phyloP scores from a whole-genome alignment of 2,329 filamentous ascomycete genomes.

The Aspergillus chevalieri region DNA sequence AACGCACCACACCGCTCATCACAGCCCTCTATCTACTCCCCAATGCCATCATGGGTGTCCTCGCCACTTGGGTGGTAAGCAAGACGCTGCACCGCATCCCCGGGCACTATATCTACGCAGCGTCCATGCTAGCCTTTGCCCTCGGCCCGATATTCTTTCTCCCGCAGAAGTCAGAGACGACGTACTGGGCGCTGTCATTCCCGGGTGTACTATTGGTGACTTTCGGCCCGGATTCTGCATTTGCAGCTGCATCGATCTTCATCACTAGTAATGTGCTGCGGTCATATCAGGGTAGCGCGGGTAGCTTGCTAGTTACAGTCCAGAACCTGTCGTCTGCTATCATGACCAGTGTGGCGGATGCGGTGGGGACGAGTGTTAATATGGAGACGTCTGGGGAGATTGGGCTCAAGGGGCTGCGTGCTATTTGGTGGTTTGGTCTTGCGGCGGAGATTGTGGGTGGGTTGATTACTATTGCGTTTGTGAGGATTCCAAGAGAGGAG shows the following conservation, averaged over 20 bases:
- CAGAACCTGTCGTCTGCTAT: conserved; percentile 44
- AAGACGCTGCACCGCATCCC: conserved; percentile 41
- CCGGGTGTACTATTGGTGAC: conserved; percentile 41
- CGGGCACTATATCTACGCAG: conserved; percentile 42
- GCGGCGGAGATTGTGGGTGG: conserved; percentile 29
- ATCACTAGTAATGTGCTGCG: conserved; percentile 42
- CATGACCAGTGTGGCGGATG: conserved; percentile 30
- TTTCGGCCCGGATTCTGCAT: conserved; percentile 44
- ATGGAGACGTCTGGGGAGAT: conserved; percentile 15
- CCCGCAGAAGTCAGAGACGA: conserved; percentile 34
- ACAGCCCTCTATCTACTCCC: conserved; percentile 42
- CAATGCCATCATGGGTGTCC: conserved; percentile 40
- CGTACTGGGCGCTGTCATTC: conserved; percentile 43
- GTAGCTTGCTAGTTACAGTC: conserved; percentile 42
- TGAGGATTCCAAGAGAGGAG: conserved; percentile 39
- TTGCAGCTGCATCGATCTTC: conserved; percentile 45
- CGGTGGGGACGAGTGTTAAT: conserved; percentile 28
- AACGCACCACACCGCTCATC: conserved; percentile 34
- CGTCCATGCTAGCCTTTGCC: conserved; percentile 39
- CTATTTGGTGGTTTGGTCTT: conserved; percentile 39
- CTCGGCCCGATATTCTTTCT: conserved; percentile 37
- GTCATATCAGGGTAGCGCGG: conserved; percentile 44
- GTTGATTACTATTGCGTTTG: conserved; percentile 32
- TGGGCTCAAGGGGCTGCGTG: conserved; percentile 29
- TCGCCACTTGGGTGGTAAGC: conserved; percentile 42